Conservation (phyloP, 176 grass and related monocot genomes). For the Oryza rufipogon region DNA sequence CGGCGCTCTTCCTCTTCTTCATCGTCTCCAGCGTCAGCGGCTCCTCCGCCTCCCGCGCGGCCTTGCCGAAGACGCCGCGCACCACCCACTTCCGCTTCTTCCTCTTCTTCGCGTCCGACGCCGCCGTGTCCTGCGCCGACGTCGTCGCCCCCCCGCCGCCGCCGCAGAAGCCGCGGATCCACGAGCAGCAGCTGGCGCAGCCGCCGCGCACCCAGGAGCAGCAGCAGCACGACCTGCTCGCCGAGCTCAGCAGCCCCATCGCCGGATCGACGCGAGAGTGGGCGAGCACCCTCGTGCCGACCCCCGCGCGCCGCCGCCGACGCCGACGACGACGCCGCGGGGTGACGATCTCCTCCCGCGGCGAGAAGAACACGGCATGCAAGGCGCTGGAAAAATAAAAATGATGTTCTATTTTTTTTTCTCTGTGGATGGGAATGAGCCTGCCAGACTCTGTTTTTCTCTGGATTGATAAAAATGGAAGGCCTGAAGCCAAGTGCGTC, state of each 20-base stretch:
- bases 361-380: slow-evolving; percentile 28
- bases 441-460: background rate
- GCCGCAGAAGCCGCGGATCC: slow-evolving; percentile 47
- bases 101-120: slow-evolving; percentile 25
- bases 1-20: slow-evolving; percentile 53
- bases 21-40: slow-evolving; percentile 41
- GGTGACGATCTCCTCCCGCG: slow-evolving; percentile 2
- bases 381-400: slow-evolving; percentile 11
- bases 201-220: slow-evolving; percentile 48
- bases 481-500: slow-evolving; percentile 13
- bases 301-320: background rate
- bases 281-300: slow-evolving; percentile 58
- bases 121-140: slow-evolving; percentile 24
- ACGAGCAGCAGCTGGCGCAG: slow-evolving; percentile 42
- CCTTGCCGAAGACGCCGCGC: slow-evolving; percentile 15
- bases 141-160: background rate
- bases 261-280: slow-evolving; percentile 59
- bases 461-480: slow-evolving; percentile 21
- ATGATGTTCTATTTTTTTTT: slow-evolving; percentile 27
- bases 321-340: background rate
- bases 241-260: slow-evolving; percentile 52
- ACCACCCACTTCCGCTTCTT: slow-evolving; percentile 41
- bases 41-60: slow-evolving; percentile 33
- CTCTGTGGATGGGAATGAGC: slow-evolving; percentile 28
- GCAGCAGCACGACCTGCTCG: slow-evolving; percentile 40